Base-by-base conservation (phyloP, 768 basidiomycete genomes). In the Agaricus bisporus region DNA sequence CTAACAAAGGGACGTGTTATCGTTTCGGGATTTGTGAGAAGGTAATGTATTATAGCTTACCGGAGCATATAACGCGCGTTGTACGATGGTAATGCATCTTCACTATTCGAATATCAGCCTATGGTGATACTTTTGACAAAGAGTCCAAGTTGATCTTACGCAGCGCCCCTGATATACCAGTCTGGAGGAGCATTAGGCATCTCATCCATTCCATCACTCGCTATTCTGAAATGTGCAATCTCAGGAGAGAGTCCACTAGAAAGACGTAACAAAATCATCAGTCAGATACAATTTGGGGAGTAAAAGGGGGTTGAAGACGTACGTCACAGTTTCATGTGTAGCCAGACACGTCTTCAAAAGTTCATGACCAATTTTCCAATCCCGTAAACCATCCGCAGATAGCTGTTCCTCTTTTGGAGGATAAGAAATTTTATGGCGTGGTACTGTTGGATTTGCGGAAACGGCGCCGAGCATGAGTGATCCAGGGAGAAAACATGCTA, bases 61-160 rank as follows among this genome's bases (percentile, higher is more conserved):
- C 91, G 83, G 8, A 98, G 82, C 67, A 98, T 97, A 65, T 98
- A 97, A 37, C 93, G 82, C 10, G 92, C 92, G 60, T 95, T 93
- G 58, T 93, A 85, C 1, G 83, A 76, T 11, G 78, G 73, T 49
- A 67, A 61, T 58, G 68, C 73, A 17, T 68, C 75, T 5, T 64
- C 63, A 6, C 72, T 74, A 32, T 22, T 38, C 58, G 41, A 29
- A 35, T 8, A 22, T 28, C 11, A 37, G 35, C 1, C 8, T 49
- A 29, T 18, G 45, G 35, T 43, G 43, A 48, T 35, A 25, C 20
- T 26, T 41, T 10, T 11, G 11, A 7, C 2, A 7, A 6, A 10
- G 49, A 26, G 22, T 22, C 22, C 22, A 46, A 38, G 35, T 29
- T 12, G 25, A 5, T 64, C 79, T 57, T 57, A 87, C 86, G 69